Evolutionary conservation across 257 asterid genomes (phyloP).

Genomic region (Linaria vulgaris): DNA sequence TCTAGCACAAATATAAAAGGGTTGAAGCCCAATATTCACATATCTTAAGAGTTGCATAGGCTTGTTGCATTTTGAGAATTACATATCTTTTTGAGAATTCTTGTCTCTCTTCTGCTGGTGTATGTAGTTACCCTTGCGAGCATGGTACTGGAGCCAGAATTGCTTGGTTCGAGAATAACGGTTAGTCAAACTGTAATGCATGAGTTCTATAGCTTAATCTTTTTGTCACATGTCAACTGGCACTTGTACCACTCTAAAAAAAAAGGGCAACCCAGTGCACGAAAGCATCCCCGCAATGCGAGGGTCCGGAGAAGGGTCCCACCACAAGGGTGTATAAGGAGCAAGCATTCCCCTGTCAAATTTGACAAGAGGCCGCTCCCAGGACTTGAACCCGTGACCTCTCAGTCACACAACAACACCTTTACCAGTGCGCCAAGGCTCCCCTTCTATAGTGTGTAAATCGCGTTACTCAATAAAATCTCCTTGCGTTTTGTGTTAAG

Average conservation of each 20-base stretch:
- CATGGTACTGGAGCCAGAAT: conserved; percentile 56
- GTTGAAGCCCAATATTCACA: too few species aligned
- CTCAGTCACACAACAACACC: too few species aligned
- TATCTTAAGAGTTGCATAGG: too few species aligned
- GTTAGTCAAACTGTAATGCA: conserved; percentile 37
- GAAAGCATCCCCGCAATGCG: too few species aligned
- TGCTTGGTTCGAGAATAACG: conserved; percentile 48
- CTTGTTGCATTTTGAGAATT: not conserved
- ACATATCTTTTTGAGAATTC: not conserved
- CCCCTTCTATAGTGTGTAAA: conserved; percentile 2
- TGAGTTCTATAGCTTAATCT: conserved; percentile 1
- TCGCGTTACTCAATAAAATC: conserved; percentile 4
- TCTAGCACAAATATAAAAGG: too few species aligned
- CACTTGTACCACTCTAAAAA: not conserved
- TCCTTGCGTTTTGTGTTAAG: not conserved
- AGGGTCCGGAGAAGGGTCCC: too few species aligned
- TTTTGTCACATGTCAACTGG: not conserved
- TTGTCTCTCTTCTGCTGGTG: conserved; percentile 21
- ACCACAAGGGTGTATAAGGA: too few species aligned
- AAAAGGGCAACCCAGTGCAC: too few species aligned
- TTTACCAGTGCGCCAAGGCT: too few species aligned
- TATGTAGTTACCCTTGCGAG: conserved; percentile 49
- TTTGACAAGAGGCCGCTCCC: too few species aligned
- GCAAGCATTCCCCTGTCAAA: too few species aligned
- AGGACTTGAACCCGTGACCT: too few species aligned